Evolutionary conservation across 1,284 basidiomycete genomes (phyloP), one percentile per base, ranked within the genome.

Genomic region (Inonotus obliquus): DNA sequence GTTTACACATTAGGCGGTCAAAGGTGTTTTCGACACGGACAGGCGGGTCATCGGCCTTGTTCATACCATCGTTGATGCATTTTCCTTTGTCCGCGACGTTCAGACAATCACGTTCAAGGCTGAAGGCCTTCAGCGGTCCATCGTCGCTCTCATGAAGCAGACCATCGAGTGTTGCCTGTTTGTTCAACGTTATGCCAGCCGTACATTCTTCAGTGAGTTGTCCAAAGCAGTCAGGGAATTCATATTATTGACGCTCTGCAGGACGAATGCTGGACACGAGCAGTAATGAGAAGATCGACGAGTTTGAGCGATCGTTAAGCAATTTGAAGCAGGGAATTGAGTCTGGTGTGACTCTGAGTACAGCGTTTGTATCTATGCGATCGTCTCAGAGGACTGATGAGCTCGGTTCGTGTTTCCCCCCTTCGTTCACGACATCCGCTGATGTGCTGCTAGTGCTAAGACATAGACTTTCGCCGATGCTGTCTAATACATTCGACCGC

Each of bases 261-360:
- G 54, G 41, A 55, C 54, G 54, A 55, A 45, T 55, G 54, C 23
- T 55, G 10, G 49, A 52, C 19, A n/a, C 14, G 13, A 19, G 32
- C 19, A 57, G 41, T 7, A n/a, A 7, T 19, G 11, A 55, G 9
- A 55, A 55, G 54, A 55, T 57, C 23, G 55, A 57, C 25, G 55
- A 57, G 7, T 45, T 45, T 35, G 25, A 23, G n/a, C 23, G 25
- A 25, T 27, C 55, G 23, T 45, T 57, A n/a, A 5, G 9, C 9
- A 14, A 17, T 10, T 39, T 44, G 10, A 57, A 57, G 55, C 23
- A 17, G 25, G 17, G 4, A 44, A 19, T 57, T 29, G 55, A 57
- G 14, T 57, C 55, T 10, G 55, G 21, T 10, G 41, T 17, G 4
- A 29, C 14, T 27, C 21, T 57, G 17, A 14, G 27, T 25, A 57